Evolutionary conservation across 306 rosid species (phyloP), one percentile per base, ranked within the genome.

Genomic region (Astragalus glycyphyllos): DNA sequence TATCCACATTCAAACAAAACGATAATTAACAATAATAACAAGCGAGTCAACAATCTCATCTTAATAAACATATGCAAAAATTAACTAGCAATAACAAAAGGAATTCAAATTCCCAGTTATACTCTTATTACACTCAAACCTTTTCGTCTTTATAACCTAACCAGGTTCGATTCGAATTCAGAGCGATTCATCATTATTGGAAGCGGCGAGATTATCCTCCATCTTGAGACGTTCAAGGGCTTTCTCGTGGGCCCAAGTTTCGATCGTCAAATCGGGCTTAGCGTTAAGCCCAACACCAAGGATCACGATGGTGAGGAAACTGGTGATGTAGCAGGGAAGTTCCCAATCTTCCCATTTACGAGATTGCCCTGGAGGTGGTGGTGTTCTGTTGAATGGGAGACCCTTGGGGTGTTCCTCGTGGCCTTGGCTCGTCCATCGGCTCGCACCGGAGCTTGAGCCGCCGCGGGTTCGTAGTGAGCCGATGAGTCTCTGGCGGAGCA

Each of bases 281-380:
- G 99, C 99, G 74, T 91, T 89, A 79, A 94, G 99, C 4, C 99
- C 99, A 14, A 94, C 99, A 23, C 99, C 99, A 10, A 94, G 99
- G 74, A 94, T 94, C 17, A 94, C 99, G 78, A 94, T 91, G 59
- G 99, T 86, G 69, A 95, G 92, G 81, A 95, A 95, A 77, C 99
- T 95, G 7, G 99, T 89, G 79, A 95, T 65, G 81, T 95, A 95
- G 90, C 99, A 95, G 5, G 99, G 99, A 1, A 95, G 90, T 63
- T 95, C 99, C 99, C 99, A 95, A 38, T 95, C 99, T 63, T 95
- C 99, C 99, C 99, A 95, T 58, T 85, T 89, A 5, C 99, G 97
- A 5, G 97, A 61, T 66, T 91, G 77, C 3, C 99, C 99, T 0
- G 91, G 84, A 2, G 97, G 85, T 0, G 11, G 84, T 0, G 99